Evolutionary conservation across 2,329 filamentous ascomycete genomes (phyloP), one percentile per base, ranked within the genome.

Genomic region (Claviceps citrina): DNA sequence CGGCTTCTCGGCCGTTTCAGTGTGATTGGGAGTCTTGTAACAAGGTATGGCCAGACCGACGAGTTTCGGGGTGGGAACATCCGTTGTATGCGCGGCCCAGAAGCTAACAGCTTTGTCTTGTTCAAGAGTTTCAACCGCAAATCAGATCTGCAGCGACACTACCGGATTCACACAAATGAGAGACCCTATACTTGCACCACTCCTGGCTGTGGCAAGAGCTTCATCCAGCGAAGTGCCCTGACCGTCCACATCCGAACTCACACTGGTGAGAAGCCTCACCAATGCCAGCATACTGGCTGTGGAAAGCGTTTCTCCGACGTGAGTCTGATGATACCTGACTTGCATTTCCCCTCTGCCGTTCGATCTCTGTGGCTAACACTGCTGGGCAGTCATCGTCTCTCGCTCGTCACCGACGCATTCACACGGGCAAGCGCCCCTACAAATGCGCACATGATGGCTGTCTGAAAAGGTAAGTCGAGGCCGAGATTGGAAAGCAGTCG

Each of bases 211-310:
- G 73, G 73, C 33, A 81, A 82, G 61, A 76, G 73, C 56, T 82
- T 82, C 56, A 81, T 81, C 47, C 78, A 82, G 51, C 65, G 76
- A 44, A 81, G 77, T 56, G 78, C 78, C 30, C 58, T 82, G 48
- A 81, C 76, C 3, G 78, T 82, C 31, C 78, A 83, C 54, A 78
- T 77, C 42, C 71, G 78, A 46, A 81, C 76, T 10, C 78, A 81
- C 47, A 81, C 76, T 1, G 76, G 77, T 42, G 78, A 82, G 61
- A 98, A 82, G 57, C 78, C 78, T 43, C 76, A 82, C 48, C 69
- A 75, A 49, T 83, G 78, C 51, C 69, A 76, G 51, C 71, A 78
- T 47, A 59, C 70, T 20, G 76, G 73, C 16, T 82, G 78, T 50
- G 73, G 71, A 33, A 82, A 81, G 61, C 66, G 74, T 31, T 82